Conservation (phyloP, 306 rosid species). For the Canavalia ensiformis region DNA sequence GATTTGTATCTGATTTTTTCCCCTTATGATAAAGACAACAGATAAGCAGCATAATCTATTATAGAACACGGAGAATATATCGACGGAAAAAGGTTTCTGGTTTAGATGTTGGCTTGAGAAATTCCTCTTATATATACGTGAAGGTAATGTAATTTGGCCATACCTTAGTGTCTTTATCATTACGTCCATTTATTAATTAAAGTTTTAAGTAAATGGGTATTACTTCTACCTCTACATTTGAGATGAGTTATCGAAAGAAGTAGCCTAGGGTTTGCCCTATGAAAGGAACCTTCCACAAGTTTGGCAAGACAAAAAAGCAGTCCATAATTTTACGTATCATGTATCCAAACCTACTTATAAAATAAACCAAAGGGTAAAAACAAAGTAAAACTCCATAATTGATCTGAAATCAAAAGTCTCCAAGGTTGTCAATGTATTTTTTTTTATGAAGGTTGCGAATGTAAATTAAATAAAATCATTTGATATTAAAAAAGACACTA, state of each 20-base stretch:
- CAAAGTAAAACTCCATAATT: not conserved
- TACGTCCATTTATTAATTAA: conserved; percentile 21
- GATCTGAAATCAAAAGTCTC: not conserved
- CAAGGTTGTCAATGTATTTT: too few species aligned
- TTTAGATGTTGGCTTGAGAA: conserved; percentile 1
- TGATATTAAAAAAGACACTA: too few species aligned
- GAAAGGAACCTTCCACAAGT: conserved; percentile 41
- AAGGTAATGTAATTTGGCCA: conserved; percentile 36
- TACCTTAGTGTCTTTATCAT: conserved; percentile 31
- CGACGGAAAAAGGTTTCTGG: not conserved
- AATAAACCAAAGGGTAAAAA: conserved; percentile 13
- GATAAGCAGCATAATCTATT: not conserved
- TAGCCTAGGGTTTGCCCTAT: conserved; percentile 37
- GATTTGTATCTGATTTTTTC: not conserved
- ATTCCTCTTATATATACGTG: conserved; percentile 25
- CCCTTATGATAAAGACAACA: not conserved
- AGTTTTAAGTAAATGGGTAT: not conserved
- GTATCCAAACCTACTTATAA: not conserved
- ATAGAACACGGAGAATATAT: not conserved
- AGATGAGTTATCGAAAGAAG: not conserved
- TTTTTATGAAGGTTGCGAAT: too few species aligned
- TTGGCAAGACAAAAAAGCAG: conserved; percentile 23
- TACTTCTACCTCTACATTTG: not conserved
- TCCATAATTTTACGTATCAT: conserved; percentile 16
- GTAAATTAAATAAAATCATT: too few species aligned